Percentiles rank a stretch among this genome's conserved stretches.
phyloP scores from a whole-genome alignment of 1,139 yeast species.

The Blastobotrys ciferrii region DNA sequence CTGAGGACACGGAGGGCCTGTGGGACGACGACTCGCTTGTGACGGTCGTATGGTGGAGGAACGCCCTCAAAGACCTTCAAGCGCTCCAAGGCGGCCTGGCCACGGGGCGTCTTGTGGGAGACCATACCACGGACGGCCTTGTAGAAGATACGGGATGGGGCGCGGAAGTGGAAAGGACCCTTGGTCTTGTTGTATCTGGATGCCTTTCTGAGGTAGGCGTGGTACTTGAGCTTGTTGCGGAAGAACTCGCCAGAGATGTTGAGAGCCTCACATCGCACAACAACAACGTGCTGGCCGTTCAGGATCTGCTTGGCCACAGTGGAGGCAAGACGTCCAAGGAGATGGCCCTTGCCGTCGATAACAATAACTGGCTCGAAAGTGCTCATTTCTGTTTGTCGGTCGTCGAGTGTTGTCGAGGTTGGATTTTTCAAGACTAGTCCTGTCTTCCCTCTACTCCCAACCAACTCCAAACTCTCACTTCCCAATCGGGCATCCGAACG shows the following conservation, averaged over 20 bases:
- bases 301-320: slow-evolving; percentile 97
- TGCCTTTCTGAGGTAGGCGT: slow-evolving; percentile 99
- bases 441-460: too few relatives aligned
- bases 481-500: too few relatives aligned
- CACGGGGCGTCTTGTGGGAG: slow-evolving; percentile 99
- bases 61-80: slow-evolving; percentile 99
- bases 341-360: slow-evolving; percentile 82
- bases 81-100: slow-evolving; percentile 99
- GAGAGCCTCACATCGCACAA: slow-evolving; percentile 96
- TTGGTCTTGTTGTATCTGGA: slow-evolving; percentile 98
- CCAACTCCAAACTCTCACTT: too few relatives aligned
- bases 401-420: slow-evolving; percentile 4
- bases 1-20: slow-evolving; percentile 99
- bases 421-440: too few relatives aligned
- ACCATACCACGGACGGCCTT: slow-evolving; percentile 99
- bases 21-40: slow-evolving; percentile 99
- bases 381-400: slow-evolving; percentile 60
- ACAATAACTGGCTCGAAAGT: slow-evolving; percentile 95
- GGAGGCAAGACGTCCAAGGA: slow-evolving; percentile 99
- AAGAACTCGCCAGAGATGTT: slow-evolving; percentile 99
- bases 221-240: slow-evolving; percentile 99
- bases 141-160: slow-evolving; percentile 99
- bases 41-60: slow-evolving; percentile 99
- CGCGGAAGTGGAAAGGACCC: slow-evolving; percentile 99
- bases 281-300: slow-evolving; percentile 96